Evolutionary conservation across 495 filamentous ascomycete species (phyloP), one percentile per base, ranked within the genome.

Genomic region (Apodospora peruviana): DNA sequence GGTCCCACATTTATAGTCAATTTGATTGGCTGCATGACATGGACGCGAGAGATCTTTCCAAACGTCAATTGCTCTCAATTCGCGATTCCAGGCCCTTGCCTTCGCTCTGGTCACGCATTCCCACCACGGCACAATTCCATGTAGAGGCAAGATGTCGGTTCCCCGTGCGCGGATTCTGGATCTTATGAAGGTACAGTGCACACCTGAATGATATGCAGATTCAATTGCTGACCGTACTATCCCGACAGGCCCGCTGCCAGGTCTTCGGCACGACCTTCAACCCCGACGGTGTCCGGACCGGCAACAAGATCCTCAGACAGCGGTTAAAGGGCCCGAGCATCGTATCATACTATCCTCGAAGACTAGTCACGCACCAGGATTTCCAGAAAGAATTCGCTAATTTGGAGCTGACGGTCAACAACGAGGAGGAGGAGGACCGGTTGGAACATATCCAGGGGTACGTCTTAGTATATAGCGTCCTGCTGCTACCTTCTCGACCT

Each of bases 221-320:
- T 46, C 16, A 7, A 2, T 8, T 23, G 29, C 46, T 64, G 17
- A 55, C 52, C 17, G 36, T n/a, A n/a, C 40, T 45, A 41, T 11
- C 8, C 5, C 5, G 18, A 4, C 48, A 96, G 91, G 79, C 81
- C 55, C 89, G 89, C 82, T 94, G 87, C 74, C 81, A 83, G 64
- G 83, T 98, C 66, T 98, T 98, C 76, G 82, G 81, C 40, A 83
- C 83, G 21, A 95, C 87, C 40, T 96, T 82, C 76, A 98, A 98
- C 69, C 93, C 93, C 11, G 73, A 84, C 22, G 69, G 82, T 50
- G 64, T 85, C 47, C 86, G 93, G 54, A 77, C 86, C 37, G 93
- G 93, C 52, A 95, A 89, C 72, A 91, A 90, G 61, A 73, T 96
- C 56, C 74, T 98, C 35, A 85, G 90, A 55, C 84, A 96, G 64